Percentiles rank a stretch among this genome's conserved stretches.
phyloP scores from a whole-genome alignment of 2,329 filamentous ascomycete genomes.

The Ophiosphaerella narmari region DNA sequence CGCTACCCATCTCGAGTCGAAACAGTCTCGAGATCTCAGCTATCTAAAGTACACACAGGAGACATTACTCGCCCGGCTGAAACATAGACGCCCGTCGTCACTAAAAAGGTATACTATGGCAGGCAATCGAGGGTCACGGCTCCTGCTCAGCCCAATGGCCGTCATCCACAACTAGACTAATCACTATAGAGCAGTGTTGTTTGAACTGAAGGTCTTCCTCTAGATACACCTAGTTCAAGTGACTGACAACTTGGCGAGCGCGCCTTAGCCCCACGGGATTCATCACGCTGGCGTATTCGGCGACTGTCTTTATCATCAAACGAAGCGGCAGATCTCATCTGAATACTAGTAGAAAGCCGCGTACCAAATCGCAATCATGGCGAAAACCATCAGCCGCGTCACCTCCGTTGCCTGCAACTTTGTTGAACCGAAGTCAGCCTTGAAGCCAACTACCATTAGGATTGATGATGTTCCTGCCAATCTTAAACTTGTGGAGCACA shows the following conservation, averaged over 20 bases:
- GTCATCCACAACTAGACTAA: conserved; percentile 39
- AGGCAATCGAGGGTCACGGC: conserved; percentile 40
- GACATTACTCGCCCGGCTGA: conserved; percentile 55
- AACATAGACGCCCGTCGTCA: conserved; percentile 31
- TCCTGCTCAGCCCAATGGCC: conserved; percentile 34
- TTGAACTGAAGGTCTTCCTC: conserved; percentile 37
- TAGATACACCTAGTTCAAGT: conserved; percentile 39
- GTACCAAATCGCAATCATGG: conserved; percentile 53
- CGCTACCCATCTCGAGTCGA: conserved; percentile 61
- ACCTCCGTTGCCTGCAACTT: conserved; percentile 35
- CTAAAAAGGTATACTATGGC: conserved; percentile 47
- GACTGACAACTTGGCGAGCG: conserved; percentile 33
- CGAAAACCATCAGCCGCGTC: conserved; percentile 43
- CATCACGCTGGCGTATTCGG: conserved; percentile 49
- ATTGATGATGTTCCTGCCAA: conserved; percentile 37
- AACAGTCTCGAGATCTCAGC: conserved; percentile 61
- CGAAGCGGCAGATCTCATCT: conserved; percentile 55
- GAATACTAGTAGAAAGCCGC: conserved; percentile 49
- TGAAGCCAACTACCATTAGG: conserved; percentile 42
- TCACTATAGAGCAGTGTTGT: conserved; percentile 38
- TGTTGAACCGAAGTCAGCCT: conserved; percentile 44
- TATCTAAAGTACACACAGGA: conserved; percentile 61
- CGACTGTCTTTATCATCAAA: conserved; percentile 47
- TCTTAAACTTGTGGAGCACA: conserved; percentile 37
- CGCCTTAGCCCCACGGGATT: conserved; percentile 27